Base-by-base conservation (phyloP, 108 stramenopile species). In the Mayamaea pseudoterrestris region DNA sequence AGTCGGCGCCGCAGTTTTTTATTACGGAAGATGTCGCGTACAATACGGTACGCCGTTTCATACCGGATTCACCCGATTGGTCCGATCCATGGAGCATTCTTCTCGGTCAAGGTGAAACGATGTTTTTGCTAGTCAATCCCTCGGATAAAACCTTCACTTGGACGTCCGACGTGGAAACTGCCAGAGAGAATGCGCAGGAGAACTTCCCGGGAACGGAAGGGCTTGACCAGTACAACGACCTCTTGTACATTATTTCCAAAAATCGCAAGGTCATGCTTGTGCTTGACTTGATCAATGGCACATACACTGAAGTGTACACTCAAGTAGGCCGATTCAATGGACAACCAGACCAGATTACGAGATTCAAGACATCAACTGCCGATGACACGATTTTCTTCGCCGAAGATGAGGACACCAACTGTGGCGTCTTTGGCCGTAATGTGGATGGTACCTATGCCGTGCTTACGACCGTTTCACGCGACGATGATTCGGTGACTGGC, bases 401-500 rank as follows among this genome's bases (percentile, higher is more conserved):
- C 0, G 67, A 81, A 62, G 68, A 75, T 26, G 69, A 62, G 17
- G 70, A 64, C 6, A 23, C 27, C 2, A 51, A 57, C 8, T 48
- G 53, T 0, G 80, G 73, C 14, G 55, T 77, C 8, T 70, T 74
- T 53, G 73, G 47, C 9, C 40, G 66, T 3, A 54, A 63, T 44
- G n/a, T 22, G 0, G 11, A 41, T 3, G 75, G 75, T 0, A n/a
- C 41, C 22, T 62, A 44, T 30, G 64, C 36, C 17, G 57, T 70
- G 7, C 41, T 81, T 14, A 34, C 77, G 26, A 51, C 73, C 29
- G 44, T 39, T 40, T 20, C 46, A 13, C 18, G 21, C 0, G 72
- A 63, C 23, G 30, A 39, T 3, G 69, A 61, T 26, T 67, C 71
- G 28, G 69, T 66, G n/a, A 63, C 67, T 9, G 80, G 80, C 1